Conservation (phyloP, 352 stramenopile genomes). For the Blastocystis sp. region DNA sequence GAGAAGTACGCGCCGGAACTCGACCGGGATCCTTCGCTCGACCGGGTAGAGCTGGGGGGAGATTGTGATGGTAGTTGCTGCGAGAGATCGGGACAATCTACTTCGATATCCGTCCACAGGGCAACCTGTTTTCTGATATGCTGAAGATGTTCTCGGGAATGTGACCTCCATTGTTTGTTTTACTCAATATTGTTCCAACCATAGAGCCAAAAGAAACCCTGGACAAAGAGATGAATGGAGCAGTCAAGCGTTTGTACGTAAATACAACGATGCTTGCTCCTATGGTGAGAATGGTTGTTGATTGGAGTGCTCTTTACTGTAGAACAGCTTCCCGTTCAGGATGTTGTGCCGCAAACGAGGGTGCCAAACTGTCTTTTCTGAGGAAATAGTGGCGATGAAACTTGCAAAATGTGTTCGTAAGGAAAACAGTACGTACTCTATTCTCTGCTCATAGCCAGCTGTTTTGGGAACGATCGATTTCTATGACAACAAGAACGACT, state of each 20-base stretch:
- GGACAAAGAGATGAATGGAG: background rate
- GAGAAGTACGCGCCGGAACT: constrained; percentile 74
- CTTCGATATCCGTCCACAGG: constrained; percentile 13
- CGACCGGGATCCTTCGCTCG: constrained; percentile 71
- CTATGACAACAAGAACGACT: constrained; percentile 43
- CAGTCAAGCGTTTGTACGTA: constrained; percentile 43
- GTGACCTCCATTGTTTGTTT: background rate
- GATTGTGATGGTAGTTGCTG: background rate
- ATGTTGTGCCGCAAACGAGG: constrained; percentile 14
- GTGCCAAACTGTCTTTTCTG: constrained; percentile 58
- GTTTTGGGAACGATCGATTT: constrained; percentile 57
- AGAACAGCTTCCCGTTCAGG: constrained; percentile 52
- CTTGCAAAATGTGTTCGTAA: constrained; percentile 23
- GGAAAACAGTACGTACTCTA: background rate
- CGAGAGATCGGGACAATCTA: constrained; percentile 37
- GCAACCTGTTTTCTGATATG: constrained; percentile 18
- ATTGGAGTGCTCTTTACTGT: background rate
- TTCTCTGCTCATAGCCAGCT: background rate
- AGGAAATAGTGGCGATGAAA: constrained; percentile 58
- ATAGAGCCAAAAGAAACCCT: background rate
- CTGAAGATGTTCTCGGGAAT: constrained; percentile 50
- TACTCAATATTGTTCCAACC: background rate
- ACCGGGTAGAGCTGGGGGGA: constrained; percentile 68
- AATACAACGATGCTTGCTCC: constrained; percentile 54
- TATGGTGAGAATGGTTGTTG: constrained; percentile 58